Base-by-base conservation (phyloP, 75 land plant species). In the Picea glauca region DNA sequence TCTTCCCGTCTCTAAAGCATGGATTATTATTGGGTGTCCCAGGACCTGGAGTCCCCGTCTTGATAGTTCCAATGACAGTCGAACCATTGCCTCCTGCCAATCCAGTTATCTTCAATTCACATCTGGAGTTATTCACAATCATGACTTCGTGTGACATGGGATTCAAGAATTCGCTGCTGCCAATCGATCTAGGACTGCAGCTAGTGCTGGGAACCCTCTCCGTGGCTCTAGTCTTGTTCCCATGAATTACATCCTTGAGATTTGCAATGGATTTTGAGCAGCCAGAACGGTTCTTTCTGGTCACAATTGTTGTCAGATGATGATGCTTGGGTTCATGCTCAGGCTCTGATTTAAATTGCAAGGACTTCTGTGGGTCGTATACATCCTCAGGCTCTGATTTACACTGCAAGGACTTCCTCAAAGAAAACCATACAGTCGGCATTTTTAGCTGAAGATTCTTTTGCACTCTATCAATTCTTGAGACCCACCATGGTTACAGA, bases 181-280 rank as follows among this genome's bases (percentile, higher is more conserved):
- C 95, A 31, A 93, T 89, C n/a, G 95, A 93, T 79, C 90, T 88
- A 8, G 95, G 95, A 75, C 95, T 93, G 84, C 92, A 91, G 21
- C 63, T 61, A 18, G 23, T 58, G 65, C 82, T 90, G 31, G 85
- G 81, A 32, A 86, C 87, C 80, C 76, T 82, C 32, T 93, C 91
- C 13, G 89, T 26, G 61, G 85, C 88, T 75, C 93, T 87, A n/a
- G 6, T 61, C 77, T 85, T 91, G 82, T 90, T 92, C 9, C 94
- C 90, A 74, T 90, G 87, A 72, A 92, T 94, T 18, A 94, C 97
- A 85, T 94, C 97, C 76, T 85, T 92, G 78, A 94, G 91, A 81
- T 92, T 94, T 32, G 97, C 89, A 20, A 94, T 90, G 59, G 97
- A 92, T 80, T 92, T 90, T 21, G 97, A 94, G 66, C 97, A 94